phyloP scores from a whole-genome alignment of 345 rosid genomes.

The Citrus sinensis region DNA sequence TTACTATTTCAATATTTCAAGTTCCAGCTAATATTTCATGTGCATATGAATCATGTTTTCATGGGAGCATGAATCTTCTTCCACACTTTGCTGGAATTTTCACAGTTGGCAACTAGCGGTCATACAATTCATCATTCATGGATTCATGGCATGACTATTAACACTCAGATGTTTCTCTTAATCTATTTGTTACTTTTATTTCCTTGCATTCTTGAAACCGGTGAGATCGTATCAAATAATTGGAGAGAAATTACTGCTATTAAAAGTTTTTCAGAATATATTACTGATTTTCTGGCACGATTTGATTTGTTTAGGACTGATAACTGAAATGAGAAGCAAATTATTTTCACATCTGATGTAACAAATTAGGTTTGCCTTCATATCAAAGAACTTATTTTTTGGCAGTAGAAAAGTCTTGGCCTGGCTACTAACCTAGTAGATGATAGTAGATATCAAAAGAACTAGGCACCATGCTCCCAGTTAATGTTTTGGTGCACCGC shows the following conservation, averaged over 20 bases:
- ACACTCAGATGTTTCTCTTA: background rate
- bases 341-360: background rate
- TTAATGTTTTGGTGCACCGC: background rate
- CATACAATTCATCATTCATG: background rate
- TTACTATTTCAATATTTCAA: background rate
- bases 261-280: background rate
- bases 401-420: background rate
- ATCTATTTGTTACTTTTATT: background rate
- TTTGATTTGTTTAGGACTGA: background rate
- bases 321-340: background rate
- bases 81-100: background rate
- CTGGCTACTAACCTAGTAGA: background rate
- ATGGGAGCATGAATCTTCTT: background rate
- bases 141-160: background rate
- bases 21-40: background rate
- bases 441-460: background rate
- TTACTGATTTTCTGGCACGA: background rate
- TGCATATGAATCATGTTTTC: background rate
- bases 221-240: background rate
- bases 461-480: background rate
- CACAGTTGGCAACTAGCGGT: background rate
- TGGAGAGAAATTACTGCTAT: background rate
- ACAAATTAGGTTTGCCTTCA: background rate
- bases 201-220: background rate
- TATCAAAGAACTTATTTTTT: background rate